These are phyloP conservation scores for Ottelia alismoides DNA, from an alignment of 106 monocot genomes.

Conservation along the genomic window DNA sequence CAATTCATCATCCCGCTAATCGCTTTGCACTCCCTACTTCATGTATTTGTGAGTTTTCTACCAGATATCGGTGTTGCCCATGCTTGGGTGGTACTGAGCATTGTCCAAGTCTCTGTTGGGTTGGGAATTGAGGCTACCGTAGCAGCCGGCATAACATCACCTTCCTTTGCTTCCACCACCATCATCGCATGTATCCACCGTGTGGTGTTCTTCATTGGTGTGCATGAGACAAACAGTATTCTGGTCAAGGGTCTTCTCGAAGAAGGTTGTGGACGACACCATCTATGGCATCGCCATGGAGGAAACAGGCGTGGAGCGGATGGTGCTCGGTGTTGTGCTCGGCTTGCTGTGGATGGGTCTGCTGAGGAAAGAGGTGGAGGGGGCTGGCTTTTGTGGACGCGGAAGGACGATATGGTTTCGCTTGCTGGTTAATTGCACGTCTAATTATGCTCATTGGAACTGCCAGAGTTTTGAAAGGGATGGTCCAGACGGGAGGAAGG, in stretches of 20 bases:
- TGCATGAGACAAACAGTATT: slow-evolving; percentile 2
- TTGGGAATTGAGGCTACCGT: slow-evolving; percentile 2
- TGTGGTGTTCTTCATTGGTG: no score
- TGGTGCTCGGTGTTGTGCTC: neutral
- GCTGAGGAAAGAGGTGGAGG: slow-evolving; percentile 2
- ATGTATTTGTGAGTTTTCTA: neutral
- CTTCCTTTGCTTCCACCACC: no score
- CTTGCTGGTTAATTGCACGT: neutral
- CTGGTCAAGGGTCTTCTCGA: slow-evolving; percentile 1
- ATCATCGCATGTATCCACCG: no score
- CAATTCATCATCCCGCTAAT: slow-evolving; percentile 1
- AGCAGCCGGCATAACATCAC: neutral
- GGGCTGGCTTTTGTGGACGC: neutral
- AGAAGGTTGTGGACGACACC: slow-evolving; percentile 3
- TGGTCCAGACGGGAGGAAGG: neutral
- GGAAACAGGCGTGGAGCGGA: neutral
- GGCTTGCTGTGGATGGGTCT: neutral
- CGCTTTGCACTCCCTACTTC: neutral
- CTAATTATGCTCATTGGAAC: neutral
- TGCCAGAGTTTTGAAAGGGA: neutral
- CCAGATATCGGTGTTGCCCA: neutral
- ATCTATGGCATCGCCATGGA: neutral
- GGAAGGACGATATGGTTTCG: neutral
- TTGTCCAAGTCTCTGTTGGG: slow-evolving; percentile 1
- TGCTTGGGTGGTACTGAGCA: slow-evolving; percentile 1